phyloP scores from a whole-genome alignment of 306 rosid species.

The Cucurbita moschata region DNA sequence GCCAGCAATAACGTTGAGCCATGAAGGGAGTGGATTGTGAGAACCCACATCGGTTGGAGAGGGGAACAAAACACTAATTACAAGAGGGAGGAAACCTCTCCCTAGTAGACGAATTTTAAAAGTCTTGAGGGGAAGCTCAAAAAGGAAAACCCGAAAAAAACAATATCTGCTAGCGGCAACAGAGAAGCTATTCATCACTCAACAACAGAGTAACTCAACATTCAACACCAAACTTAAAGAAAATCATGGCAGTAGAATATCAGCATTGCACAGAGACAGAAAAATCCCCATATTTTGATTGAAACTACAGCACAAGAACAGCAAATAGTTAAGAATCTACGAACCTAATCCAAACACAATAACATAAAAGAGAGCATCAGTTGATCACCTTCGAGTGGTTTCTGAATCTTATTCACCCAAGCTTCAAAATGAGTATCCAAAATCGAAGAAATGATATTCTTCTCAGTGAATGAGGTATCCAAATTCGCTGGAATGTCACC shows the following conservation, averaged over 20 bases:
- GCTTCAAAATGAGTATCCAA: not conserved
- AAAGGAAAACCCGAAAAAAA: no score
- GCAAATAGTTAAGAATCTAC: not conserved
- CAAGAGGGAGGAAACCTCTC: no score
- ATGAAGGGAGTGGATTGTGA: no score
- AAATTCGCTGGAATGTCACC: slow-evolving; percentile 23
- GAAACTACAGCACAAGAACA: not conserved
- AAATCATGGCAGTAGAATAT: not conserved
- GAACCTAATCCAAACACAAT: not conserved
- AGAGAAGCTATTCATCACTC: not conserved
- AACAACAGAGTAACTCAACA: not conserved
- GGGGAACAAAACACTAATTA: no score
- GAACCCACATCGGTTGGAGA: no score
- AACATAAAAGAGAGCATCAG: not conserved
- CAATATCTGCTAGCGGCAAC: no score
- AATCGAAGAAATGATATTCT: not conserved
- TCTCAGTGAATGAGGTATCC: not conserved
- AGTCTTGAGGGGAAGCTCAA: no score
- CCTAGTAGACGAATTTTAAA: no score
- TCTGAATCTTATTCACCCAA: not conserved
- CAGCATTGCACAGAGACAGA: not conserved
- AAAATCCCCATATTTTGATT: not conserved
- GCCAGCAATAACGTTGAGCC: no score
- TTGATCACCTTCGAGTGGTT: not conserved
- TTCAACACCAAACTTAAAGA: not conserved